These are phyloP conservation scores for Lentinula sp. DNA, from an alignment of 768 basidiomycete genomes.

Conservation along the genomic window DNA sequence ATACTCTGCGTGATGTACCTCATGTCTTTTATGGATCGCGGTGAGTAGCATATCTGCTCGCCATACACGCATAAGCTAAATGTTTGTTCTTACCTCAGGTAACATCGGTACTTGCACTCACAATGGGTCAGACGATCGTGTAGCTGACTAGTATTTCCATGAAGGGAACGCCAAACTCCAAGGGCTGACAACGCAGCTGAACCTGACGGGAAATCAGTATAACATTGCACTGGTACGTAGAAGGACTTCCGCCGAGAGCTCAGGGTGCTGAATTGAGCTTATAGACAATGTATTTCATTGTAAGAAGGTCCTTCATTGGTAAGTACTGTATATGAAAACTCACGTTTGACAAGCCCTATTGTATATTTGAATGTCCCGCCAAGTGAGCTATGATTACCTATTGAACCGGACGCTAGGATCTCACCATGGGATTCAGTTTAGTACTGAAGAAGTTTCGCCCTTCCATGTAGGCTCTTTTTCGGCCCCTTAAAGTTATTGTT, in stretches of 20 bases:
- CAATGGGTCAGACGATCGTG: background rate
- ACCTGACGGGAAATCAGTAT: conserved; percentile 53
- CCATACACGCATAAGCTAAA: background rate
- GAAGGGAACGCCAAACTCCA: conserved; percentile 62
- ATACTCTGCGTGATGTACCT: conserved; percentile 57
- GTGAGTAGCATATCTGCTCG: conserved; percentile 19
- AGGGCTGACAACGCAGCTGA: conserved; percentile 50
- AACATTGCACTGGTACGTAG: conserved; percentile 56
- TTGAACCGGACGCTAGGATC: background rate
- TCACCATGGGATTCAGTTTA: conserved; percentile 5
- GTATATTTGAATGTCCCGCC: conserved; percentile 63
- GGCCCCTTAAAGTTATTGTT: background rate
- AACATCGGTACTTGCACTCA: conserved; percentile 42
- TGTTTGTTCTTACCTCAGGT: conserved; percentile 23
- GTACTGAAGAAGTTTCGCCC: conserved; percentile 61
- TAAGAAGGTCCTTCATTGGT: conserved; percentile 21
- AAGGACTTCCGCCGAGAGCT: background rate
- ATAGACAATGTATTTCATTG: conserved; percentile 69
- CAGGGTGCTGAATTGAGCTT: background rate
- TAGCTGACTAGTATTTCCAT: conserved; percentile 7
- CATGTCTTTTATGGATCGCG: conserved; percentile 60
- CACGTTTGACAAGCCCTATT: conserved; percentile 39
- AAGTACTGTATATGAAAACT: background rate
- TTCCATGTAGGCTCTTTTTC: conserved; percentile 37
- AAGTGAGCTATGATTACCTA: conserved; percentile 39